phyloP scores from a whole-genome alignment of 805 yeast genomes.

The Kluyveromyces nonfermentans region DNA sequence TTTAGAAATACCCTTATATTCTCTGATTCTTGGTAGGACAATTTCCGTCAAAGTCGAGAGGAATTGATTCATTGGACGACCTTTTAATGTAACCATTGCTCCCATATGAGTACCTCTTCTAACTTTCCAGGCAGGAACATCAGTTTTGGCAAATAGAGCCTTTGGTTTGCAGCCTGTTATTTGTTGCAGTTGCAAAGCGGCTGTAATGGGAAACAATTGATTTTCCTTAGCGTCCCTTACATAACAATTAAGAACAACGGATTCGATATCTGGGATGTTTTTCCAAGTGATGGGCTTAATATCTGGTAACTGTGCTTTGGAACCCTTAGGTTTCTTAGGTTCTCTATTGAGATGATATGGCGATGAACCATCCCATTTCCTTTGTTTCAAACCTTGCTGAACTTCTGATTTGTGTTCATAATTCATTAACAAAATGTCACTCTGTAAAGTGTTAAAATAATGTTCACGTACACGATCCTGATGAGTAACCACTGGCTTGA shows the following conservation, averaged over 20 bases:
- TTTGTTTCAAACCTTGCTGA: slow-evolving; percentile 54
- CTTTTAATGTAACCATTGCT: slow-evolving; percentile 67
- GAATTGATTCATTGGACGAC: slow-evolving; percentile 80
- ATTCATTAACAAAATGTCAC: slow-evolving; percentile 70
- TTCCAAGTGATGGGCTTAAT: slow-evolving; percentile 54
- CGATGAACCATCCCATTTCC: slow-evolving; percentile 80
- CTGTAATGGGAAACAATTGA: slow-evolving; percentile 64
- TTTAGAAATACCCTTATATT: slow-evolving; percentile 69
- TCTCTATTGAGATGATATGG: slow-evolving; percentile 87
- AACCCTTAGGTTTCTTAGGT: slow-evolving; percentile 64
- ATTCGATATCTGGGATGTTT: slow-evolving; percentile 63
- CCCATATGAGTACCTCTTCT: slow-evolving; percentile 89
- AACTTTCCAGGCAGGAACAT: slow-evolving; percentile 77
- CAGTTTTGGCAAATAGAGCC: slow-evolving; percentile 62
- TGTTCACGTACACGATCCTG: slow-evolving; percentile 77
- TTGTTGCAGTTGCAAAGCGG: slow-evolving; percentile 76
- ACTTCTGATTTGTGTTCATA: slow-evolving; percentile 57
- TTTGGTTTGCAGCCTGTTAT: slow-evolving; percentile 86
- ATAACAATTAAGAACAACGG: slow-evolving; percentile 68
- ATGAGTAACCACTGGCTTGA: slow-evolving; percentile 60
- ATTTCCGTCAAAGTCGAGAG: slow-evolving; percentile 79
- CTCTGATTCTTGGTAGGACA: slow-evolving; percentile 87
- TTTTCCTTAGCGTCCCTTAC: slow-evolving; percentile 63
- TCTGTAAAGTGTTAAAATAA: slow-evolving; percentile 60
- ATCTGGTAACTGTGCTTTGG: slow-evolving; percentile 64